A percentile compares a stretch with the other conserved stretches of the same genome.
Conservation (phyloP, 352 stramenopile genomes). For the Hyaloperonospora brassicae region DNA sequence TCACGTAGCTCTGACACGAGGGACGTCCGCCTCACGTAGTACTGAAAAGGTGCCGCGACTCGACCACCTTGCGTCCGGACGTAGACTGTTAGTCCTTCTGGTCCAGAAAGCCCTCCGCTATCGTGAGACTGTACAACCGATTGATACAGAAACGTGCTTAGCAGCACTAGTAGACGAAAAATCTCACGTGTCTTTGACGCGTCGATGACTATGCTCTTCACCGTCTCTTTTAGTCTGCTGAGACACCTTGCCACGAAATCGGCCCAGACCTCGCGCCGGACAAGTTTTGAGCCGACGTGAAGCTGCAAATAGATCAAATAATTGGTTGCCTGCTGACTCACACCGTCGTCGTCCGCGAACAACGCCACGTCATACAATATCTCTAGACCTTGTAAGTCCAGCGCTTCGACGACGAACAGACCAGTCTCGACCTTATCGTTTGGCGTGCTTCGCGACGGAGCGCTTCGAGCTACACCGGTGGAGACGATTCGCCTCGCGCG, state of each 20-base stretch:
- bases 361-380: constrained; percentile 50
- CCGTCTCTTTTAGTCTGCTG: constrained; percentile 32
- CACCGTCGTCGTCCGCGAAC: constrained; percentile 26
- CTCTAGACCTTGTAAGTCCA: constrained; percentile 53
- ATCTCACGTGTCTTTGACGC: constrained; percentile 27
- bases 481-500: constrained; percentile 34
- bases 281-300: constrained; percentile 59
- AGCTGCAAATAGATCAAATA: constrained; percentile 68
- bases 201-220: constrained; percentile 17
- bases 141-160: constrained; percentile 76
- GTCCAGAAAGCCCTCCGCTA: constrained; percentile 18
- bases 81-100: constrained; percentile 57
- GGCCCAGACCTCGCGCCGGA: constrained; percentile 58
- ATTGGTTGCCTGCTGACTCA: constrained; percentile 49
- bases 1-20: constrained; percentile 57
- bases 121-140: constrained; percentile 36
- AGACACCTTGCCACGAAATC: constrained; percentile 54
- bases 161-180: constrained; percentile 45
- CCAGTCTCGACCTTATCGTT: constrained; percentile 15
- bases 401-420: constrained; percentile 48
- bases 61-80: constrained; percentile 61
- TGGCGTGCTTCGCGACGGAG: constrained; percentile 9
- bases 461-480: constrained; percentile 20
- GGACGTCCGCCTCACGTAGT: constrained; percentile 47
- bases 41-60: constrained; percentile 49